These are phyloP conservation scores for Dissophora globulifera DNA, from an alignment of 192 early-diverging fungal genomes.

Conservation along the genomic window DNA sequence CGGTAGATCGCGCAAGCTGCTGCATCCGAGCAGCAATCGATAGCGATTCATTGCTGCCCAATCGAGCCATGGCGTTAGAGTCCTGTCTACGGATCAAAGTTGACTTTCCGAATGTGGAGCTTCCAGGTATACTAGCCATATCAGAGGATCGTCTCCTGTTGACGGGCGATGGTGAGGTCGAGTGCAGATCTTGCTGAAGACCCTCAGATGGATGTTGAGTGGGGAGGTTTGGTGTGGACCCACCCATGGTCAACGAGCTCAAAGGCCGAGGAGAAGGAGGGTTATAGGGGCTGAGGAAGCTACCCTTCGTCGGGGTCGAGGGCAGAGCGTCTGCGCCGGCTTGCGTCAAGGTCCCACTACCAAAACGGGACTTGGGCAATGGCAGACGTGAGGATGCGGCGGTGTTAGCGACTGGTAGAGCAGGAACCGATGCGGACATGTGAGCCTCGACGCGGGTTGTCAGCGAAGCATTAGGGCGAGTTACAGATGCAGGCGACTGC, in stretches of 20 bases:
- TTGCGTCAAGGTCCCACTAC: neutral
- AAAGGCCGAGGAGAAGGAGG: slow-evolving; percentile 3
- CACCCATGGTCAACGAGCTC: neutral
- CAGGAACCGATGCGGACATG: neutral
- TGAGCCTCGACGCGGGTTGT: slow-evolving; percentile 4
- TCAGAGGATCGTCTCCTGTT: slow-evolving; percentile 27
- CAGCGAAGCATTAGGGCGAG: neutral
- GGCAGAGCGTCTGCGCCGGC: neutral
- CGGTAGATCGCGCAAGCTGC: neutral
- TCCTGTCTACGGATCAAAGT: slow-evolving; percentile 4
- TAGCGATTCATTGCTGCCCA: neutral
- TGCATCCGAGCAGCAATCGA: slow-evolving; percentile 4
- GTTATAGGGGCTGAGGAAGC: neutral
- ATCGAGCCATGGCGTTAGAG: neutral
- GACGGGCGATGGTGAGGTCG: slow-evolving; percentile 7
- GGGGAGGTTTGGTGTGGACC: slow-evolving; percentile 1
- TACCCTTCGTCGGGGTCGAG: neutral
- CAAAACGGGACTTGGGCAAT: slow-evolving; percentile 12
- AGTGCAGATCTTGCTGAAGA: slow-evolving; percentile 1
- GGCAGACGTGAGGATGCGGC: slow-evolving; percentile 22
- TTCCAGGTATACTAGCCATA: slow-evolving; percentile 12
- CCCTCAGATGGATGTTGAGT: neutral
- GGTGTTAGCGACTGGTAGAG: neutral
- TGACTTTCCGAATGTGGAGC: slow-evolving; percentile 19
- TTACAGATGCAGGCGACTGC: too few species aligned